Conservation (phyloP, 176 grass and related monocot genomes). For the Hordeum marinum region DNA sequence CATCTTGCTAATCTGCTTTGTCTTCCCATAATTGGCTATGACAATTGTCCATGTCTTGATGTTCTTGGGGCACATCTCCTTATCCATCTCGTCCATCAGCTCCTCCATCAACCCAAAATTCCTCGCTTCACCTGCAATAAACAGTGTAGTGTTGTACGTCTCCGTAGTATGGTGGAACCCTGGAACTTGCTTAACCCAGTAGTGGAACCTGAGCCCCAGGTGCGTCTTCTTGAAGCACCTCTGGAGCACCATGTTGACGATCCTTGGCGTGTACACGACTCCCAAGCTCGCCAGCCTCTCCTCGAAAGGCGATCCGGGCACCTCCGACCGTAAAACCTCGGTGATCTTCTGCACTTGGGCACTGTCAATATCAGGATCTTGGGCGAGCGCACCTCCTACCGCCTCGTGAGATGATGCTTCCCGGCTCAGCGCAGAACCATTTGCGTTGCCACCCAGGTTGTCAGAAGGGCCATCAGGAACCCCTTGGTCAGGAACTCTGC, state of each 20-base stretch:
- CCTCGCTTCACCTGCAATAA: slow-evolving; percentile 51
- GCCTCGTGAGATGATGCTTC: background rate
- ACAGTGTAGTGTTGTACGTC: slow-evolving; percentile 67
- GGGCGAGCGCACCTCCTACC: background rate
- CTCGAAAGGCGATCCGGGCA: slow-evolving; percentile 28
- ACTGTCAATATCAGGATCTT: slow-evolving; percentile 14
- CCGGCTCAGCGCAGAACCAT: too few species aligned
- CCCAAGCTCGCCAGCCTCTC: slow-evolving; percentile 39
- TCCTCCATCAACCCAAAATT: slow-evolving; percentile 48
- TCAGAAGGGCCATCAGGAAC: background rate
- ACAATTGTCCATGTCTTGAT: slow-evolving; percentile 74
- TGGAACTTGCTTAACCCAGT: slow-evolving; percentile 49
- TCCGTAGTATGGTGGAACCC: slow-evolving; percentile 50
- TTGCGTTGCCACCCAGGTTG: background rate
- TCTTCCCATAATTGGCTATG: slow-evolving; percentile 53
- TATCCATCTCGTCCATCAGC: slow-evolving; percentile 61
- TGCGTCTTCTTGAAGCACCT: slow-evolving; percentile 64
- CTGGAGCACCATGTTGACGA: slow-evolving; percentile 68
- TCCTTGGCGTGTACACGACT: slow-evolving; percentile 29
- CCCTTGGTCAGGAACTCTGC: background rate
- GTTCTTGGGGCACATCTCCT: slow-evolving; percentile 44
- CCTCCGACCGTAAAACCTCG: slow-evolving; percentile 39
- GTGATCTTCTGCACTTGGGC: slow-evolving; percentile 46
- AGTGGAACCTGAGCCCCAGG: slow-evolving; percentile 55
- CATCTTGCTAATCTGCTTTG: slow-evolving; percentile 44